Base-by-base conservation (phyloP, 225 moss, liverwort and hornwort species). In the Thuidium tamariscinum region DNA sequence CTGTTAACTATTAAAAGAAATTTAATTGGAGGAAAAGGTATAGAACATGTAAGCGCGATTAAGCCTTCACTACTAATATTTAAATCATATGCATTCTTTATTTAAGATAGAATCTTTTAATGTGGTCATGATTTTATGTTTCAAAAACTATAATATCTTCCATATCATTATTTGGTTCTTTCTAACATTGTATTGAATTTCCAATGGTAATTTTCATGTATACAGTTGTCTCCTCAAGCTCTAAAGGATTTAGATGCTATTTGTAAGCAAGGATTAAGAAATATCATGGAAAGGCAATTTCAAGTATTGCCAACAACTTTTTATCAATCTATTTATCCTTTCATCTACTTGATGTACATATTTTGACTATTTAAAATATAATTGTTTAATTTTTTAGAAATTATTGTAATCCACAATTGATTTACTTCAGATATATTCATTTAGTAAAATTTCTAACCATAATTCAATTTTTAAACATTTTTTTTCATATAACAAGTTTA, bases 261-360 rank as follows among this genome's bases (percentile, higher is more conserved):
- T 56, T 93, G 93, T 74, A 86, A 86, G 5, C 84, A 2, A 29
- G 93, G 88, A n/a, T 41, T 88, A 29, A 76, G n/a, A 62, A 83
- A 83, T 22, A 87, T 91, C 5, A 72, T 87, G 20, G 92, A 92
- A 10, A 81, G 63, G 64, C 73, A 86, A 79, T 89, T 91, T 70
- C 86, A 89, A 46, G 91, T 89, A 84, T 63, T 36, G 16, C 5
- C 5, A 36, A 8, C 20, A 48, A 60, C 0, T 57, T 9, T 11
- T 44, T 73, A 4, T 65, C 5, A 82, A 63, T 41, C 8, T 5
- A 10, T 34, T 55, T 11, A 41, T 42, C 10, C 0, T 55, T 39
- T 41, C 6, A 51, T 29, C 4, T 10, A 57, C 0, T 9, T 42
- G 1, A 74, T 10, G 51, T 29, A 29, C 1, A 32, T n/a, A 39